Base-by-base conservation (phyloP, 306 rosid species). In the Sphenostylis stenocarpa region DNA sequence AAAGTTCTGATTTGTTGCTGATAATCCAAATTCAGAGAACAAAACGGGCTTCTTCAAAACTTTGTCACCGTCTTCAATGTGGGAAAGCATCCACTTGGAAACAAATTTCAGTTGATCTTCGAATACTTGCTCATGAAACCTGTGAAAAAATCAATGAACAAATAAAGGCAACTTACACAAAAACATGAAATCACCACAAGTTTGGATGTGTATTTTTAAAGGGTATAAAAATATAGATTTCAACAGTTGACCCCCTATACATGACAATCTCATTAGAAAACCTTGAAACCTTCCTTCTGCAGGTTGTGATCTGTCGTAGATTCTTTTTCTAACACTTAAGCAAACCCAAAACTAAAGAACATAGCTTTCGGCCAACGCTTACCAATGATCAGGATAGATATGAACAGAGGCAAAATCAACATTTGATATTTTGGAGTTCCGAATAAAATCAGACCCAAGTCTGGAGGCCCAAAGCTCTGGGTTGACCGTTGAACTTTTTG, bases 331-430 rank as follows among this genome's bases (percentile, higher is more conserved):
- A 83, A 78, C 16, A 28, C n/a, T 29, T 45, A 36, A 74, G 63
- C 16, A 73, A 66, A 45, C 67, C 19, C 39, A 65, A 36, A 66
- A 43, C 33, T 67, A 58, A 8, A 65, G 55, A 0, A 52, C 41
- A 45, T 17, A 44, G 36, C 45, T 44, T 44, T 67, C 64, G 45
- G 6, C 48, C 47, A 34, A 72, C 61, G 75, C 92, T 84, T 90
- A 95, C 98, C 98, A 95, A 16, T 95, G 98, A 76, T 95, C 98
- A 0, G 97, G 88, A 80, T 95, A 95, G 82, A 95, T 92, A 79
- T 95, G 98, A 83, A 90, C 98, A 0, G 96, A 92, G 24, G 97
- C 85, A 69, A 95, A 95, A 77, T 95, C 98, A 34, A 95, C 76
- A 57, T 84, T 6, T n/a, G 95, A 71, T 76, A 75, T 44, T 43